phyloP scores from a whole-genome alignment of 306 rosid genomes.

The Cicer bijugum region DNA sequence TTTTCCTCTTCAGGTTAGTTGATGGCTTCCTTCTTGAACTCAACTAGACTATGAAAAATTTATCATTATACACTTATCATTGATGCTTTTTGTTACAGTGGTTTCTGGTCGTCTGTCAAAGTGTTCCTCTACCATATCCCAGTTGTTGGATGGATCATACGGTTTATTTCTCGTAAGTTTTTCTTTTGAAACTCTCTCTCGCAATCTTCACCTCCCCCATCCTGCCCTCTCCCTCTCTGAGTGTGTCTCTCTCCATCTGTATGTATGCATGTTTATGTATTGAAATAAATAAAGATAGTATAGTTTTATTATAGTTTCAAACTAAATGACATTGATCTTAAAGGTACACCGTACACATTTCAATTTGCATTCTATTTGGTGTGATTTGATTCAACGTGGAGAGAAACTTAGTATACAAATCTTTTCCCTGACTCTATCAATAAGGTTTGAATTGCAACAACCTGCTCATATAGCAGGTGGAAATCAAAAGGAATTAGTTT shows the following conservation, averaged over 20 bases:
- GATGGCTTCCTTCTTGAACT: constrained; percentile 43
- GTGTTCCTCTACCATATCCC: constrained; percentile 79
- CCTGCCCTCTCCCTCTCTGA: neutral
- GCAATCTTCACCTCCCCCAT: neutral
- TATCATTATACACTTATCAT: constrained; percentile 26
- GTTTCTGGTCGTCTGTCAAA: constrained; percentile 85
- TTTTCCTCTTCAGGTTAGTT: constrained; percentile 85
- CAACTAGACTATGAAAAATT: constrained; percentile 10
- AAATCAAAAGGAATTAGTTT: constrained; percentile 9
- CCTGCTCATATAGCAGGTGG: neutral
- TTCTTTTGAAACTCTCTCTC: constrained; percentile 14
- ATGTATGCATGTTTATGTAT: neutral
- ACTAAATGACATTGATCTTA: constrained; percentile 24
- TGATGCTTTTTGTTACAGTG: constrained; percentile 62
- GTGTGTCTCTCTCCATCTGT: neutral
- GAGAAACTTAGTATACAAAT: constrained; percentile 9
- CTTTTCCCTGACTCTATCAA: neutral
- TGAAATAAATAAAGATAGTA: neutral
- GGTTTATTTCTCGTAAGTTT: constrained; percentile 73
- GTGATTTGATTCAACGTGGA: constrained; percentile 4
- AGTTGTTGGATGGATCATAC: constrained; percentile 81
- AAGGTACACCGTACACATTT: neutral
- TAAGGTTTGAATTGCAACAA: constrained; percentile 36
- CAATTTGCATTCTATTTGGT: neutral
- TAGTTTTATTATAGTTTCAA: neutral